These are phyloP conservation scores for Carpinus viminea DNA, from an alignment of 306 rosid genomes.

Conservation along the genomic window DNA sequence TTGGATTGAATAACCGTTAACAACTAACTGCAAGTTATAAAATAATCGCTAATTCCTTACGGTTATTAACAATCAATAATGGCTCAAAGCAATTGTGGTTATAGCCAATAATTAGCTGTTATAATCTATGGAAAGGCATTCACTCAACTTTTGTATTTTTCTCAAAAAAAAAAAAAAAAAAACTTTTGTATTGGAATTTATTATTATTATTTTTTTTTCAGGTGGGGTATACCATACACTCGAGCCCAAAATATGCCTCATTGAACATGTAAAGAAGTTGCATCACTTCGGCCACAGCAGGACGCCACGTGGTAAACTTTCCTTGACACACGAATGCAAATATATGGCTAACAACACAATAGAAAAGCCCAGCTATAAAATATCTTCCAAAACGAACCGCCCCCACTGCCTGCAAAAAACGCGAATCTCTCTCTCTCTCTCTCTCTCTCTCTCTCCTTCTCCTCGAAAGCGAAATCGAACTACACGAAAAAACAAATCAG, in stretches of 20 bases:
- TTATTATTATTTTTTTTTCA: no score
- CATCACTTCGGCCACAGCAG: not conserved
- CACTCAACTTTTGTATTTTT: no score
- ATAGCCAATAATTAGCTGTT: no score
- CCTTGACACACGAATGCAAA: conserved; percentile 7
- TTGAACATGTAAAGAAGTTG: not conserved
- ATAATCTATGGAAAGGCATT: no score
- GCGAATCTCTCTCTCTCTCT: conserved; percentile 51
- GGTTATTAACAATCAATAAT: no score
- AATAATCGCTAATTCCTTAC: no score
- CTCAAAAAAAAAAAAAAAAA: no score
- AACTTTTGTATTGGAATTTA: no score
- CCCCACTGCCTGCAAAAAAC: conserved; percentile 50
- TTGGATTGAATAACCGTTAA: no score
- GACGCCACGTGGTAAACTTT: conserved; percentile 18
- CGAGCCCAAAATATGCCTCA: not conserved
- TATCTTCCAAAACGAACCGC: conserved; percentile 40
- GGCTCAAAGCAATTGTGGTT: no score
- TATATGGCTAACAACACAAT: conserved; percentile 26
- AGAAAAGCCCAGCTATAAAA: conserved; percentile 38
- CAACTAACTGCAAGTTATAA: no score
- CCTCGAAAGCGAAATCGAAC: conserved; percentile 61
- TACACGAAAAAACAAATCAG: conserved; percentile 32
- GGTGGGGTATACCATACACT: not conserved
- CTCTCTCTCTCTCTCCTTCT: conserved; percentile 36